phyloP scores from a whole-genome alignment of 2,329 filamentous ascomycete species.

The Penicillium sp. region DNA sequence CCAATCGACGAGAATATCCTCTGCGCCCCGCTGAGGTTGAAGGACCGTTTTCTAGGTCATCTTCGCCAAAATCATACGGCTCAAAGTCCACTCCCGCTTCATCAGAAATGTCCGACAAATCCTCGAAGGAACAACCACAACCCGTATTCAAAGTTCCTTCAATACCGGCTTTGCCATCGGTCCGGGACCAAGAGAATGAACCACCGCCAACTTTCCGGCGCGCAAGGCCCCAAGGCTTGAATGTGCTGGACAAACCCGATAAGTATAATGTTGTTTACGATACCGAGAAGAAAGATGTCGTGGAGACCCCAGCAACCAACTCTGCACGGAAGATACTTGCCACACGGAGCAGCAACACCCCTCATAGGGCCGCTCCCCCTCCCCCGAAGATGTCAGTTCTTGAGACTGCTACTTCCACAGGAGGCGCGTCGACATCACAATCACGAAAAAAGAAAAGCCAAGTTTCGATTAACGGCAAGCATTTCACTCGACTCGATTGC shows the following conservation, averaged over 20 bases:
- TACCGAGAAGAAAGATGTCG: constrained; percentile 42
- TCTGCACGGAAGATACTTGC: constrained; percentile 50
- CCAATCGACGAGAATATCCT: constrained; percentile 22
- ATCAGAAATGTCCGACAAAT: constrained; percentile 39
- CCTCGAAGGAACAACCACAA: constrained; percentile 48
- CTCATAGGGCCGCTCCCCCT: constrained; percentile 72
- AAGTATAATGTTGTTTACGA: constrained; percentile 53
- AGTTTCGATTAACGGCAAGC: constrained; percentile 84
- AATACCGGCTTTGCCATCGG: constrained; percentile 57
- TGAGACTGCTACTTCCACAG: constrained; percentile 82
- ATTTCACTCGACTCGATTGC: constrained; percentile 84
- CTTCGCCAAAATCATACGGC: constrained; percentile 34
- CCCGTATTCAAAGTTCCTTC: constrained; percentile 60
- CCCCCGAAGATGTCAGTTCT: constrained; percentile 95
- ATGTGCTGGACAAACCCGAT: constrained; percentile 55
- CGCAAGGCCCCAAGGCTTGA: constrained; percentile 55
- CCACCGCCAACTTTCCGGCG: constrained; percentile 66
- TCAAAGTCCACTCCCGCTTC: constrained; percentile 43
- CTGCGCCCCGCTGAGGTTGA: constrained; percentile 20
- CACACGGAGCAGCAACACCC: constrained; percentile 64
- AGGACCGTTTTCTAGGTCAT: constrained; percentile 31
- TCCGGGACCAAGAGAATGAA: constrained; percentile 82
- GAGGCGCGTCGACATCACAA: constrained; percentile 74
- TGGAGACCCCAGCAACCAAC: constrained; percentile 44
- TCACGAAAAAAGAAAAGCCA: constrained; percentile 74